These are phyloP conservation scores for Kodamaea neixiangensis DNA, from an alignment of 805 yeast genomes.

Conservation along the genomic window DNA sequence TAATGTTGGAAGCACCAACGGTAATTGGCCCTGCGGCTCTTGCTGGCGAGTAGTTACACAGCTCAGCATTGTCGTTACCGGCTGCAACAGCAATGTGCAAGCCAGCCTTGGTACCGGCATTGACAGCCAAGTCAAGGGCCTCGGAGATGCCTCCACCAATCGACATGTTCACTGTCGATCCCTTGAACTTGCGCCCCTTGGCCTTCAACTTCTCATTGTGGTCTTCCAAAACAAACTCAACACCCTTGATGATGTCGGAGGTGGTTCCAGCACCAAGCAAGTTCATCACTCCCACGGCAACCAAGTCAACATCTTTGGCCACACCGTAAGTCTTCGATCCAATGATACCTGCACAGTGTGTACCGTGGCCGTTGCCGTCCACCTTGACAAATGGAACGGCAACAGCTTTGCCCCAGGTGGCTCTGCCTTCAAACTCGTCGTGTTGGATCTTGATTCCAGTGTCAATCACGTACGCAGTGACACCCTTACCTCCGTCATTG, in stretches of 20 bases:
- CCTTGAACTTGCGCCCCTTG: conserved; percentile 68
- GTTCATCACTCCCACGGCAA: conserved; percentile 45
- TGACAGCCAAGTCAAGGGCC: conserved; percentile 81
- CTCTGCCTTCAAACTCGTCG: conserved; percentile 67
- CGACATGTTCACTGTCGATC: conserved; percentile 90
- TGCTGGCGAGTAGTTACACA: conserved; percentile 92
- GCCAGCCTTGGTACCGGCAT: conserved; percentile 88
- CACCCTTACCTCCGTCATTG: conserved; percentile 48
- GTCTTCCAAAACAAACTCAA: conserved; percentile 47
- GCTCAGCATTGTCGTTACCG: conserved; percentile 91
- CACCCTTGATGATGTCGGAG: conserved; percentile 45
- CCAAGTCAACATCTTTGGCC: conserved; percentile 56
- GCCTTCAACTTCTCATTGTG: conserved; percentile 43
- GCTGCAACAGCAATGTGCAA: conserved; percentile 95
- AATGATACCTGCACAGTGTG: conserved; percentile 88
- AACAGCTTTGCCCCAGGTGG: conserved; percentile 50
- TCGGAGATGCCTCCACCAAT: conserved; percentile 92
- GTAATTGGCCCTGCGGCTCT: conserved; percentile 81
- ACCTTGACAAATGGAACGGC: conserved; percentile 41
- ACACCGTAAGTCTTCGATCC: conserved; percentile 84
- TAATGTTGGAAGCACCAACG: conserved; percentile 91
- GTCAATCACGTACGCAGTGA: conserved; percentile 78
- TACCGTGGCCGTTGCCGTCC: conserved; percentile 89
- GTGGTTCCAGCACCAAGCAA: conserved; percentile 41
- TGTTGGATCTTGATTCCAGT: conserved; percentile 70